Evolutionary conservation across 257 asterid genomes (phyloP).

Genomic region (Solanum appendiculatum): DNA sequence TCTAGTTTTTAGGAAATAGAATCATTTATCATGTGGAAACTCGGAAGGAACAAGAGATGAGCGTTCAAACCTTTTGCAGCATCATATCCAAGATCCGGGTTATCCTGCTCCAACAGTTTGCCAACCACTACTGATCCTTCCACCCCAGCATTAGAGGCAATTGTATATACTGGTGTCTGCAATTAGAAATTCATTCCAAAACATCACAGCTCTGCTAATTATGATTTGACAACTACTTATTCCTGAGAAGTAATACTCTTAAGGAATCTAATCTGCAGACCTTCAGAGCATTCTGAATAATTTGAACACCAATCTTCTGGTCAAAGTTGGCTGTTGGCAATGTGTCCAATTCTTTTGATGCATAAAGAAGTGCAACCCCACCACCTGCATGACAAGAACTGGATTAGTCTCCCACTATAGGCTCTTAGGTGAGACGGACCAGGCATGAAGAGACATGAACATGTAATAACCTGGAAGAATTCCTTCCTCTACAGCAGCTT

Average conservation of each 20-base stretch:
- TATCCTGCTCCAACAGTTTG: slow-evolving; percentile 40
- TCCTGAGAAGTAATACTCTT: neutral
- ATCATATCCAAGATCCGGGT: slow-evolving; percentile 49
- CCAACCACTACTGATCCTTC: slow-evolving; percentile 32
- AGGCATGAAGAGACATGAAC: neutral
- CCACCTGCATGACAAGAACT: slow-evolving; percentile 19
- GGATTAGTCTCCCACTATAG: neutral
- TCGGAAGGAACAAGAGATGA: neutral
- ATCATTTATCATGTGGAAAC: neutral
- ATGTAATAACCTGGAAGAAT: slow-evolving; percentile 33
- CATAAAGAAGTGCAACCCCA: slow-evolving; percentile 41
- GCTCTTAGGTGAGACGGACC: neutral
- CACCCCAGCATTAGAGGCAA: slow-evolving; percentile 48
- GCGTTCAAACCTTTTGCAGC: slow-evolving; percentile 41
- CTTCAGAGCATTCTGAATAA: slow-evolving; percentile 43
- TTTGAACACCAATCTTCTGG: slow-evolving; percentile 38
- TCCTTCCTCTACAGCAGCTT: slow-evolving; percentile 61
- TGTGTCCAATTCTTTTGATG: slow-evolving; percentile 30
- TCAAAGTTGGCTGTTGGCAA: slow-evolving; percentile 35
- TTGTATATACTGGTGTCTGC: slow-evolving; percentile 44
- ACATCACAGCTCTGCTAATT: neutral
- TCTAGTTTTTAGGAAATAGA: neutral
- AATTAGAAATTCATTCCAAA: neutral
- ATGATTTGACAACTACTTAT: neutral
- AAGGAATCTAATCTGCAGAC: slow-evolving; percentile 7